phyloP scores from a whole-genome alignment of 2,329 filamentous ascomycete genomes.

The Fusarium tricinctum region DNA sequence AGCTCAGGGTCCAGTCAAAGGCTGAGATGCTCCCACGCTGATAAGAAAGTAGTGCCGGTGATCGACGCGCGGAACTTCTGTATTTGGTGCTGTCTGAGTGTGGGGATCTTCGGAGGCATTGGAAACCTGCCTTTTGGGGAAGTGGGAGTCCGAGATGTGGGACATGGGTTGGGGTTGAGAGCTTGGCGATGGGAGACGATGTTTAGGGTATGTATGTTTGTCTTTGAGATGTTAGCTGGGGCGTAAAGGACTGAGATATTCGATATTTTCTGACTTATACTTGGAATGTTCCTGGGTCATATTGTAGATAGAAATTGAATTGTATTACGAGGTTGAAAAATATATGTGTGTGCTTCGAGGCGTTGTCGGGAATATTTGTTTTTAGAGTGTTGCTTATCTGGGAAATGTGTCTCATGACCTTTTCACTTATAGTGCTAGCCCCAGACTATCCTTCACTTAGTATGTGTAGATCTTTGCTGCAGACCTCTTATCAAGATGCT shows the following conservation, averaged over 20 bases:
- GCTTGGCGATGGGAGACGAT: slow-evolving; percentile 4
- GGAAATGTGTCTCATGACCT: slow-evolving; percentile 33
- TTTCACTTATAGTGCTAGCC: background rate
- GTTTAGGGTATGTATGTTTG: background rate
- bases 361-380: background rate
- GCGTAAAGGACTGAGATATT: background rate
- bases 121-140: slow-evolving; percentile 41
- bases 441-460: background rate
- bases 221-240: background rate
- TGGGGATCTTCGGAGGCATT: slow-evolving; percentile 16
- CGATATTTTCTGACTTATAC: background rate
- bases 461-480: slow-evolving; percentile 3
- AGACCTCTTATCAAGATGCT: slow-evolving; percentile 12
- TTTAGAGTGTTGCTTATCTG: slow-evolving; percentile 5
- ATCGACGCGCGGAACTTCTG: slow-evolving; percentile 23
- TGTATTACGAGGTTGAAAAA: background rate
- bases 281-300: background rate
- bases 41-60: slow-evolving; percentile 27
- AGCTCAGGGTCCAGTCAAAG: slow-evolving; percentile 36
- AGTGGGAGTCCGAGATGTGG: slow-evolving; percentile 28
- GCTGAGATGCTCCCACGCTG: slow-evolving; percentile 32
- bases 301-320: background rate
- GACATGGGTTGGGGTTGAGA: slow-evolving; percentile 1
- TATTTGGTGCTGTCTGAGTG: slow-evolving; percentile 9
- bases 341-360: background rate